Percentiles rank a stretch among this genome's conserved stretches.
These are phyloP conservation scores for Pseudogymnoascus sp. DNA, from an alignment of 2,329 filamentous ascomycete species.

Conservation along the genomic window DNA sequence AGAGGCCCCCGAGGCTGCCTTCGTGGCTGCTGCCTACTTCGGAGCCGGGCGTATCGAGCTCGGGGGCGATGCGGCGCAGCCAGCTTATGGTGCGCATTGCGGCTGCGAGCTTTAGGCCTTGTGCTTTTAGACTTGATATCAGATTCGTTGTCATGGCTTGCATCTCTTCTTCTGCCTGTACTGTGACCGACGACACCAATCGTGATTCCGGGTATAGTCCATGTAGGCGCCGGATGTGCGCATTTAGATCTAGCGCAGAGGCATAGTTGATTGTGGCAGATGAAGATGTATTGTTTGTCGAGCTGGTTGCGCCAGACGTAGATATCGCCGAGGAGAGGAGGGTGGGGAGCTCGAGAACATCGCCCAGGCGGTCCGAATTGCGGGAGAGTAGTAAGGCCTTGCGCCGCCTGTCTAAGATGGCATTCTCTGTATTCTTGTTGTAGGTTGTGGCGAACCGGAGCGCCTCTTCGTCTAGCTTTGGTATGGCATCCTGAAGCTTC, in stretches of 20 bases:
- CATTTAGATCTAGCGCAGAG: conserved; percentile 80
- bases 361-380: conserved; percentile 82
- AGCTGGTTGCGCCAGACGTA: conserved; percentile 39
- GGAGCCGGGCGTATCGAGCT: conserved; percentile 47
- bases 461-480: conserved; percentile 69
- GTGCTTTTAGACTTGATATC: conserved; percentile 66
- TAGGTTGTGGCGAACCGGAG: conserved; percentile 78
- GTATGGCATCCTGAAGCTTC: conserved; percentile 63
- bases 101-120: conserved; percentile 76
- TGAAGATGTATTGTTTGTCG: conserved; percentile 34
- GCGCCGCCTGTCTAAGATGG: conserved; percentile 63
- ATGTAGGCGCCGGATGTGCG: conserved; percentile 83
- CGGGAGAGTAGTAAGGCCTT: conserved; percentile 72
- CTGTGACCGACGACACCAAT: conserved; percentile 63
- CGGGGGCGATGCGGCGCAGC: conserved; percentile 78
- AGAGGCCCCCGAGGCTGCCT: conserved; percentile 70
- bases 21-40: conserved; percentile 38
- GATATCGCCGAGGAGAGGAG: conserved; percentile 74
- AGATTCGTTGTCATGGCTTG: conserved; percentile 81
- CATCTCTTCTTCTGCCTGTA: conserved; percentile 79
- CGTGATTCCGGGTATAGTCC: conserved; percentile 73
- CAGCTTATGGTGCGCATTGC: conserved; percentile 88
- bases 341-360: conserved; percentile 83
- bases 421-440: conserved; percentile 61
- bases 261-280: conserved; percentile 63